Percentiles rank a stretch among this genome's conserved stretches.
Evolutionary conservation across 257 asterid species (phyloP).

Genomic region (Scutellaria galericulata): DNA sequence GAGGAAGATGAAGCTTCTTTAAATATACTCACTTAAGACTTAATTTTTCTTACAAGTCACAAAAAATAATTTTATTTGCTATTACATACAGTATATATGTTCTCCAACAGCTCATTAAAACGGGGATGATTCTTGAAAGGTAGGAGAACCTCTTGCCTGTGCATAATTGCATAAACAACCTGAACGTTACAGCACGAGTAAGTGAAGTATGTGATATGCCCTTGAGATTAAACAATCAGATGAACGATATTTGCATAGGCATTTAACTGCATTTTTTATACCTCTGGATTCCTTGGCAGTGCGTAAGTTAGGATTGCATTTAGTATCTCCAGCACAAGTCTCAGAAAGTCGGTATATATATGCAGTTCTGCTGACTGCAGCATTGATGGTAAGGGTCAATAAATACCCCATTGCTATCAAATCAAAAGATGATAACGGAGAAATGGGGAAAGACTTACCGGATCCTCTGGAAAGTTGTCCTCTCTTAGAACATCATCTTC

Average conservation of each 20-base stretch:
- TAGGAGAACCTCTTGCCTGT: conserved; percentile 89
- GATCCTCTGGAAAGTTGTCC: conserved; percentile 71
- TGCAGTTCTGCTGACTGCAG: conserved; percentile 86
- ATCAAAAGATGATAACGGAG: conserved; percentile 19
- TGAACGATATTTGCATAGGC: conserved; percentile 14
- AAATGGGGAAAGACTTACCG: conserved; percentile 45
- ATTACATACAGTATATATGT: conserved; percentile 72
- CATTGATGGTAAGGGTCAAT: conserved; percentile 19
- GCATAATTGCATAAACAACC: conserved; percentile 96
- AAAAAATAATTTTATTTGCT: conserved; percentile 20
- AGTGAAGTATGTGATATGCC: conserved; percentile 9
- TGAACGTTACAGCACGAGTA: conserved; percentile 42
- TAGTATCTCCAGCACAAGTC: conserved; percentile 87
- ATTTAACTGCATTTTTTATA: conserved; percentile 39
- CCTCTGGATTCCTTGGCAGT: conserved; percentile 94
- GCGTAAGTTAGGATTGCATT: conserved; percentile 83
- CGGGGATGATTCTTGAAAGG: conserved; percentile 93
- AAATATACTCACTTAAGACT: not conserved
- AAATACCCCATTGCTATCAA: conserved; percentile 20
- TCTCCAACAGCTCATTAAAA: conserved; percentile 86
- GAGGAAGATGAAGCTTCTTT: conserved; percentile 21
- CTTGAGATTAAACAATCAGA: not conserved
- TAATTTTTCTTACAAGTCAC: not conserved
- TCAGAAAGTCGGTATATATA: conserved; percentile 80
- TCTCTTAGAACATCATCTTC: conserved; percentile 60